Evolutionary conservation across 2,329 filamentous ascomycete species (phyloP), one percentile per base, ranked within the genome.

Genomic region (Tolypocladium nubicola): DNA sequence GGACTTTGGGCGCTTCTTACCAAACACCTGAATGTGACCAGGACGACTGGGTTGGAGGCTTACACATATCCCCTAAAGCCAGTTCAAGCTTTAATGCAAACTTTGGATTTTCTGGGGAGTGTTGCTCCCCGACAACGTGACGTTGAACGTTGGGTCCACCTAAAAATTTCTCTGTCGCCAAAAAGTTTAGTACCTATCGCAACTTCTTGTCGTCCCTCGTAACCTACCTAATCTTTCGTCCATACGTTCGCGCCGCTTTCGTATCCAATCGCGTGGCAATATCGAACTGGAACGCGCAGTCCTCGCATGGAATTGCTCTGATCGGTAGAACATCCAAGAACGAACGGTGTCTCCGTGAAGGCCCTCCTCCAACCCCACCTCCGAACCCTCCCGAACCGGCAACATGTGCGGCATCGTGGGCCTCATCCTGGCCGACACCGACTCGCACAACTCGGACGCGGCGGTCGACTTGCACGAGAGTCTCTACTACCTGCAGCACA

Each of bases 381-480:
- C 38, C 38, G 38, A 40, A 40, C 16, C 38, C 16, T 16, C 16
- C 38, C 38, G 38, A 39, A 39, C 38, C 38, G 38, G 38, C 38
- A 39, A 39, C 38, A 56, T 56, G 54, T 56, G 54, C 37, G 54
- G 54, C 54, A 52, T 56, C 38, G 54, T 56, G 21, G 54, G 30
- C 21, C 54, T 56, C 35, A 52, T 56, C 16, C 37, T 56, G 14
- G 47, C 54, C 47, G 54, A 56, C 23, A 56, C 47, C 45, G 54
- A 56, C 45, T 52, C 54, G 54, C 45, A 21, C 33, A 41, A 40
- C n/a, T 23, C 16, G 45, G 54, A 52, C n/a, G 85, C 85, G 38
- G 82, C 83, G 19, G 76, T 83, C 60, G 86, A 89, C 63, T 75
- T 89, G 47, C 86, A 89, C 68, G 86, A 89, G 71, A 79, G 81